Conservation (phyloP, 1,139 yeast genomes). For the Keqinozyma sinolaborantium region DNA sequence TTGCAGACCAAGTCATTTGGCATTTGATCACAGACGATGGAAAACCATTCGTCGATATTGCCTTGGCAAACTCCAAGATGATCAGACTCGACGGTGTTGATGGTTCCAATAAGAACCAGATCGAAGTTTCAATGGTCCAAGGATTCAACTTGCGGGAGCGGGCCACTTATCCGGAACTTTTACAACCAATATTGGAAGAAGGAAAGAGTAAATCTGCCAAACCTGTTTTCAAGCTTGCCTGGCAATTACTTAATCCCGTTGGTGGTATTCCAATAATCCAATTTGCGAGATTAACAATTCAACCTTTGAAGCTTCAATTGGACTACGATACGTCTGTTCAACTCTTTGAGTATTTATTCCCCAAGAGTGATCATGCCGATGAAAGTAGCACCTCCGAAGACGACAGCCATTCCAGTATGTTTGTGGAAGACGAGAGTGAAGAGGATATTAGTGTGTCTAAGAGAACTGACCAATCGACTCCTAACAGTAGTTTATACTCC, state of each 20-base stretch:
- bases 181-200: conserved; percentile 46
- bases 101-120: conserved; percentile 58
- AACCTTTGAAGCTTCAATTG: conserved; percentile 69
- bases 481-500: background rate
- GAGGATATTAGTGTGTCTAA: background rate
- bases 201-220: conserved; percentile 5
- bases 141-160: conserved; percentile 65
- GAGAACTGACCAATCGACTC: background rate
- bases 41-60: conserved; percentile 69
- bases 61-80: conserved; percentile 60
- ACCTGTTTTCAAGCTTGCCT: conserved; percentile 52
- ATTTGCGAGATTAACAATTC: conserved; percentile 47
- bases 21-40: conserved; percentile 63
- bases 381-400: conserved; percentile 4
- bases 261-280: conserved; percentile 76
- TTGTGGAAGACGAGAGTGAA: conserved; percentile 1
- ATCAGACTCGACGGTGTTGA: conserved; percentile 52
- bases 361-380: conserved; percentile 32
- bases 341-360: conserved; percentile 64
- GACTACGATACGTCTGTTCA: conserved; percentile 66
- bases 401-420: conserved; percentile 1
- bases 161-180: conserved; percentile 66
- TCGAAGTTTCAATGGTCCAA: conserved; percentile 61
- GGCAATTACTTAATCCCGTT: conserved; percentile 77
- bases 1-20: conserved; percentile 64